phyloP scores from a whole-genome alignment of 306 rosid species.

The Erythrophleum fordii region DNA sequence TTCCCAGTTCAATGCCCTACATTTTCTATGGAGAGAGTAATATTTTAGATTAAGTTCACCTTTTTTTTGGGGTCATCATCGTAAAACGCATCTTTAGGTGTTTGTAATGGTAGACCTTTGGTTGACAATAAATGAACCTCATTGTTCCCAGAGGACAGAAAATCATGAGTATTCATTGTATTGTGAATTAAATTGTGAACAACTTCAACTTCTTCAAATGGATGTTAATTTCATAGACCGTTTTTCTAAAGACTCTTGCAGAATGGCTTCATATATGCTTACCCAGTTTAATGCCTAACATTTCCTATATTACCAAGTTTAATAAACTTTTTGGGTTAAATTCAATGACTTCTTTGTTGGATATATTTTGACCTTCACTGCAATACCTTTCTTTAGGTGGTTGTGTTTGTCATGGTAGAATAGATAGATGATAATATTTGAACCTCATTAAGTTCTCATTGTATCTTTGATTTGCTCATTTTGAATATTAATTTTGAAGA shows the following conservation, averaged over 20 bases:
- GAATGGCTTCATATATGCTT: not conserved
- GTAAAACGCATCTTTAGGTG: not conserved
- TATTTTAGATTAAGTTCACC: not conserved
- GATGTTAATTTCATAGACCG: not conserved
- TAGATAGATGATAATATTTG: not conserved
- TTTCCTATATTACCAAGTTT: not conserved
- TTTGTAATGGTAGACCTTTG: not conserved
- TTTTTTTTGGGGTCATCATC: not conserved
- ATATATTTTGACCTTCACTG: not conserved
- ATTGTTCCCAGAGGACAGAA: not conserved
- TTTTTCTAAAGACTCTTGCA: not conserved
- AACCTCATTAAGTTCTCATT: not conserved
- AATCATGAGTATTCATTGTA: not conserved
- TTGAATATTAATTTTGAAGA: not conserved
- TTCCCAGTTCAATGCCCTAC: constrained; percentile 7
- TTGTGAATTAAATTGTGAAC: not conserved
- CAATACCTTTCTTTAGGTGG: not conserved
- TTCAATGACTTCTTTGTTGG: not conserved
- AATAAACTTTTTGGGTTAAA: not conserved
- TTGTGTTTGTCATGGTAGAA: not conserved
- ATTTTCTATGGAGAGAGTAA: not conserved
- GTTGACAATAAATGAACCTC: not conserved
- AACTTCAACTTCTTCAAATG: not conserved
- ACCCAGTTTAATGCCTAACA: not conserved
- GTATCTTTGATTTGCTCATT: not conserved